Conservation (phyloP, 306 rosid genomes). For the Neltuma alba region DNA sequence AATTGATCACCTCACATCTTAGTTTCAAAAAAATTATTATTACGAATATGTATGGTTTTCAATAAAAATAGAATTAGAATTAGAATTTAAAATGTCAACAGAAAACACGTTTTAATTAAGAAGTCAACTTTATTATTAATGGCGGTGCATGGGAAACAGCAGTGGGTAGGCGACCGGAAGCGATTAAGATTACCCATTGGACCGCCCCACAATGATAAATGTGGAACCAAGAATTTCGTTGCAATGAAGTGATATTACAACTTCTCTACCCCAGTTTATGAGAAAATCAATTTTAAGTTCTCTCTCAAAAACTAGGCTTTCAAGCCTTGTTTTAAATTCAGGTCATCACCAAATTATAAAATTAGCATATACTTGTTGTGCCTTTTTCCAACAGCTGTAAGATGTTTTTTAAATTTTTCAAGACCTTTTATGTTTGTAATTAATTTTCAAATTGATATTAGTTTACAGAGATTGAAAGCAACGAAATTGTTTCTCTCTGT, state of each 20-base stretch:
- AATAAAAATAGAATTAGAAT: not conserved
- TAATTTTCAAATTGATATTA: not conserved
- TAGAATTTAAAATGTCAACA: no score
- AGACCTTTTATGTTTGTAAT: not conserved
- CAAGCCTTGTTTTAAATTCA: not conserved
- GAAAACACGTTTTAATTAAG: not conserved
- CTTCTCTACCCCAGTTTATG: not conserved
- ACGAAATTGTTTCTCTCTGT: no score
- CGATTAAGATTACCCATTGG: not conserved
- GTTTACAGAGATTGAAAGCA: not conserved
- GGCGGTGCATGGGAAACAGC: not conserved
- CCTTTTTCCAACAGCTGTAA: no score
- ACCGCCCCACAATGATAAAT: not conserved
- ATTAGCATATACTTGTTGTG: no score
- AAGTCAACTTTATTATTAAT: not conserved
- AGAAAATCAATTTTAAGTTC: not conserved
- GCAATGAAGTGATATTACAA: not conserved
- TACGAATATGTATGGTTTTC: not conserved
- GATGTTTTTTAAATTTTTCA: no score
- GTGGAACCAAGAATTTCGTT: conserved; percentile 1
- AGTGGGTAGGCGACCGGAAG: not conserved
- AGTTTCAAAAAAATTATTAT: no score
- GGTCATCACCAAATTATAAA: not conserved
- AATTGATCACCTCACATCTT: not conserved
- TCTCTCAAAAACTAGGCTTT: not conserved